Evolutionary conservation across 2,329 filamentous ascomycete species (phyloP).

Genomic region (Colletotrichum godetiae): DNA sequence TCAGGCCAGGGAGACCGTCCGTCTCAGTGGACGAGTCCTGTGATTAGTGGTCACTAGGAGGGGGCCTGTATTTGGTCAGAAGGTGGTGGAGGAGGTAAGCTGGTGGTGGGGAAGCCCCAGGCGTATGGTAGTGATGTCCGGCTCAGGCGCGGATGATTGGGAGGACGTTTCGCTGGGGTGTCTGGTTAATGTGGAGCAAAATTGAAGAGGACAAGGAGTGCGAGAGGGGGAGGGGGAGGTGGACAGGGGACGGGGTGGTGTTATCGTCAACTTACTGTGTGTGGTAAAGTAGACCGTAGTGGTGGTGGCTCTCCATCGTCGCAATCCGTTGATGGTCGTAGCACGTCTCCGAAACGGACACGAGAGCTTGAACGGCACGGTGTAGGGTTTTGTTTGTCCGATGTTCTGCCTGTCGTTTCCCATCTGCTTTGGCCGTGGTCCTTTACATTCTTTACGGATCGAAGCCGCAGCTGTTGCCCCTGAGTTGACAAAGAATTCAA

Average conservation of each 20-base stretch:
- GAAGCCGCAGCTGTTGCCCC: slow-evolving; percentile 4
- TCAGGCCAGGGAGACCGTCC: slow-evolving; percentile 23
- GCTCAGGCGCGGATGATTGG: slow-evolving; percentile 15
- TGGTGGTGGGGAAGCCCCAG: slow-evolving; percentile 5
- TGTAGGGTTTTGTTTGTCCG: slow-evolving; percentile 3
- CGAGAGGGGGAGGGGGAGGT: background rate
- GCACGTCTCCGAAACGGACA: slow-evolving; percentile 12
- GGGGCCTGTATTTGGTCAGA: slow-evolving; percentile 26
- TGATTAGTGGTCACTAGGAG: slow-evolving; percentile 31
- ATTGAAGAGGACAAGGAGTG: background rate
- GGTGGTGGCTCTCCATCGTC: slow-evolving; percentile 18
- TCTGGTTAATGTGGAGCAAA: background rate
- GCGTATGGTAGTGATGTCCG: slow-evolving; percentile 13
- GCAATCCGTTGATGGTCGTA: slow-evolving; percentile 9
- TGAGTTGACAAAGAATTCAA: slow-evolving; percentile 14
- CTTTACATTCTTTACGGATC: background rate
- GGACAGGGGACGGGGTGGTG: background rate
- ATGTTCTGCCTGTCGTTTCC: background rate
- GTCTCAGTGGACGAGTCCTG: slow-evolving; percentile 24
- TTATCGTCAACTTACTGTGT: background rate
- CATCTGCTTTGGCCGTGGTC: background rate
- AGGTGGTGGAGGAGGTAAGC: slow-evolving; percentile 9
- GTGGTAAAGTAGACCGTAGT: background rate
- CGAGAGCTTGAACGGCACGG: slow-evolving; percentile 4
- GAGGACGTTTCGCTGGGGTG: slow-evolving; percentile 8